Base-by-base conservation (phyloP, 768 basidiomycete species). In the Antrodiella citrinella region DNA sequence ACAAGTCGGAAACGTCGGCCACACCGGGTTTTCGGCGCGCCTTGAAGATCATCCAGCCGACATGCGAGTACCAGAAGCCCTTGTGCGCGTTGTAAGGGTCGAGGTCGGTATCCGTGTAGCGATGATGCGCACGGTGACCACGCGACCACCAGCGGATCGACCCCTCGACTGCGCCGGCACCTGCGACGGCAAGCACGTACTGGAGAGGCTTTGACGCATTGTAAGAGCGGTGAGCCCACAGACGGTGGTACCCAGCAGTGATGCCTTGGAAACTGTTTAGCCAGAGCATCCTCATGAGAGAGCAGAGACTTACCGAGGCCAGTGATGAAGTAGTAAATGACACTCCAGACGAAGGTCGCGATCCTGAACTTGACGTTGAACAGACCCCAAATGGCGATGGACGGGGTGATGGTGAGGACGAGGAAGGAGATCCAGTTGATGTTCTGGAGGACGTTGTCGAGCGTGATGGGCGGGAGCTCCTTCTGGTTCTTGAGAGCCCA, bases 71-170 rank as follows among this genome's bases (percentile, higher is more conserved):
- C 61, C 81, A 75, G 61, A 95, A 78, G 48, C 93, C 93, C 59
- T 86, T 82, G 67, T 91, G 86, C 4, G 92, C 92, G 55, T 89
- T 87, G 72, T 97, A 96, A 0, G 94, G 93, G 69, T 96, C 93
- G 55, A 97, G 85, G 49, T 92, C 90, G 61, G 93, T 97, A 69
- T 95, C 93, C 58, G 93, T 97, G 72, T 96, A 95, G 40, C 93
- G 81, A 64, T 96, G 94, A 67, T 96, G 94, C 2, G 95, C 95
- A 53, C 95, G 89, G 74, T 99, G 96, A 44, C 94, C 94, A 47
- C 96, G 81, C 19, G 86, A 86, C 96, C 96, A 98, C 96, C 96
- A 98, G 67, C 91, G 88, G 72, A 99, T 95, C 19, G 94, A 96
- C 7, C 95, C 95, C 63, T 99, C 81, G 44, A 95, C 86, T 3